Base-by-base conservation (phyloP, 225 moss, liverwort and hornwort genomes). In the Marchantia polymorpha region DNA sequence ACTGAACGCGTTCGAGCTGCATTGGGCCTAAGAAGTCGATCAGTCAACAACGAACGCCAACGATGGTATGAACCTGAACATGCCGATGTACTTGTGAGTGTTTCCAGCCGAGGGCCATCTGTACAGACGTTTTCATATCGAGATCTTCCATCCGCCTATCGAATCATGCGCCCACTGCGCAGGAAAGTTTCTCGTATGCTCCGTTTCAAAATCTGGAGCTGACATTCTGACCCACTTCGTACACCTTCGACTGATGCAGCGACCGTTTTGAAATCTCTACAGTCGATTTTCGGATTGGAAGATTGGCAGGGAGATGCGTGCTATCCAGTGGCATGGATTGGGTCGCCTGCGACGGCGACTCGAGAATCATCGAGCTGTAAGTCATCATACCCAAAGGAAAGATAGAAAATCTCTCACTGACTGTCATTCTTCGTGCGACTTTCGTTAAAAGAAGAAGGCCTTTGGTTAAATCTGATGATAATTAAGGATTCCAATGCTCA, bases 251-350 rank as follows among this genome's bases (percentile, higher is more conserved):
- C 19, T 39, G 8, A 6, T 72, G n/a, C 26, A 76, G 76, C 26
- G 12, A 39, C 14, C 8, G 39, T 59, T 20, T 76, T 76, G 61
- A 46, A n/a, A 30, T 59, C 60, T 13, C 12, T 76, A 12, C 39
- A 59, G 29, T 20, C 1, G n/a, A 76, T 59, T 26, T 76, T 76
- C 3, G n/a, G 30, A 3, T 46, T 76, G 60, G 16, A 31, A 19
- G 60, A 61, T 39, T 59, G 76, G 76, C 61, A 60, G 29, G 76
- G 76, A 59, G 76, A 76, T 48, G 20, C 75, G 17, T 75, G 75
- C 58, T 75, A 75, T 59, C 75, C 75, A 51, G 75, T 75, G 11
- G 16, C 14, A 10, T 75, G 75, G 59, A 75, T 10, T 75, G 75
- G 75, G 30, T 75, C 4, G 39, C 55, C 2, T 76, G 76, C 30